Evolutionary conservation across 225 moss, liverwort and hornwort genomes (phyloP), one percentile per base, ranked within the genome.

Genomic region (Pleurozium schreberi): DNA sequence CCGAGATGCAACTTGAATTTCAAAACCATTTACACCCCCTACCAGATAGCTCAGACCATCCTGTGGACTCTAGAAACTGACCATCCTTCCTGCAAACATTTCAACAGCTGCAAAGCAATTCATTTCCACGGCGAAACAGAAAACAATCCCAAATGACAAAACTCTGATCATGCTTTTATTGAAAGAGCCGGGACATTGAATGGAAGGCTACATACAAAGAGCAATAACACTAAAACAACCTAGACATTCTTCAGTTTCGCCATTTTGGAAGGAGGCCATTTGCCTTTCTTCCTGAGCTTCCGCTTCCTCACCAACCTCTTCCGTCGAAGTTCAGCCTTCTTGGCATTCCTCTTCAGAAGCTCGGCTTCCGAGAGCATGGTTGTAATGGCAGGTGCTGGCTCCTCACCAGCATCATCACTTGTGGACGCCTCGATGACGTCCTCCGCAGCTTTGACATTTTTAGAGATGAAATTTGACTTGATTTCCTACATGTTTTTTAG

Each of bases 211-310:
- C 78, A 86, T 80, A 52, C 50, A 89, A 34, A 65, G 14, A 79
- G 73, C 59, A 52, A 67, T 26, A 43, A 30, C 47, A 55, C 40
- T 18, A 68, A 80, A 61, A 14, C 34, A 85, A 87, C 75, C 93
- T 96, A 97, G 58, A 97, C 95, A 90, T 96, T 97, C 90, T 95
- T 93, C 42, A 93, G 91, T 89, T 97, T 97, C 60, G 93, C 93
- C 96, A 97, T 92, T 88, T 97, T 97, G 80, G 94, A 96, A 87
- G 97, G 96, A 87, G 97, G 97, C 97, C 97, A 97, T 68, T 89
- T 95, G 81, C 97, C 97, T 92, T 97, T 97, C 93, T 97, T 97
- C 94, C 97, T 90, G 22, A 96, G 96, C 88, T 96, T 96, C 62
- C 97, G 93, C 93, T 97, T 97, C 85, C 93, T 92, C 49, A 97